Conservation (phyloP, 192 early-diverging fungal species). For the Phlyctochytrium bullatum region DNA sequence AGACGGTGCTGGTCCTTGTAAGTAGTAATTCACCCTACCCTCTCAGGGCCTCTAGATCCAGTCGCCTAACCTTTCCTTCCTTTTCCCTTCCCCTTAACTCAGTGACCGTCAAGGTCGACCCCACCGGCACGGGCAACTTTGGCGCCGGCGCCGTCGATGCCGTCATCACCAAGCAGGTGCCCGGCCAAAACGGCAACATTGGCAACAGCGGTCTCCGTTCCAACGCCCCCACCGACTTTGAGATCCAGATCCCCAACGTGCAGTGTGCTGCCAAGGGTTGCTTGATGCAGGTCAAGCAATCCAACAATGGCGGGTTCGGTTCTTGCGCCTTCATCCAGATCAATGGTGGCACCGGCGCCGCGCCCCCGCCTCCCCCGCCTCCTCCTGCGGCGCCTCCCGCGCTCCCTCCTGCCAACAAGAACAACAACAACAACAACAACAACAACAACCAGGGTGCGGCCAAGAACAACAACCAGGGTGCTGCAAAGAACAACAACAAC, state of each 20-base stretch:
- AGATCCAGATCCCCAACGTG: slow-evolving; percentile 1
- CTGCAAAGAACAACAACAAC: background rate
- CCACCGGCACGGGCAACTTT: slow-evolving; percentile 16
- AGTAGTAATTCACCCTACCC: no score
- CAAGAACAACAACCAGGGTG: background rate
- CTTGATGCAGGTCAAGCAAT: slow-evolving; percentile 8
- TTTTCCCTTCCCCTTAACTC: no score
- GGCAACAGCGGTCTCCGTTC: slow-evolving; percentile 5
- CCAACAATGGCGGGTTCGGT: background rate
- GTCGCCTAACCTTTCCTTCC: no score
- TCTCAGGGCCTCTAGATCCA: no score
- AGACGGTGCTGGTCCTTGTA: slow-evolving; percentile 19
- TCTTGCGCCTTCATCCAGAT: slow-evolving; percentile 1
- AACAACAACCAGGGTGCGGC: background rate
- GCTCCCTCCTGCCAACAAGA: background rate
- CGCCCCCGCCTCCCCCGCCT: background rate
- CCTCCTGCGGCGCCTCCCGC: background rate
- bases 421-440: background rate
- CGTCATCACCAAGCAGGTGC: slow-evolving; percentile 10
- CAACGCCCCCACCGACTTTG: slow-evolving; percentile 1
- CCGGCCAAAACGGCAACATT: slow-evolving; percentile 3
- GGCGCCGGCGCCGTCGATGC: background rate
- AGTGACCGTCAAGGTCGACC: no score
- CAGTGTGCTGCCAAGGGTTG: slow-evolving; percentile 1
- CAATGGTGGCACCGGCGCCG: background rate